Base-by-base conservation (phyloP, 179 eudicot species). In the Vitellaria paradoxa region DNA sequence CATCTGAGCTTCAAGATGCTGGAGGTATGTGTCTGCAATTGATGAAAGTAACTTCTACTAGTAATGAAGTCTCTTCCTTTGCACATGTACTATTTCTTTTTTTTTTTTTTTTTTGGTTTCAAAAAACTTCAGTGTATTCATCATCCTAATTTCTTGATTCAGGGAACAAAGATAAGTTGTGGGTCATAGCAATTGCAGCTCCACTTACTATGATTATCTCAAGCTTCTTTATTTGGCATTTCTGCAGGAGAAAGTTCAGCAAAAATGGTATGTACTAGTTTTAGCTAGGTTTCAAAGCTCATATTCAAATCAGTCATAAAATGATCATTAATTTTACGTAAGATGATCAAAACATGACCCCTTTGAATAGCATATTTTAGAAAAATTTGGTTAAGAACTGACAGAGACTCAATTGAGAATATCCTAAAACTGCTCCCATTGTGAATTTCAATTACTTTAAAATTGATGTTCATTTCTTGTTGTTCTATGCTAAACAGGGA, bases 11-110 rank as follows among this genome's bases (percentile, higher is more conserved):
- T 59, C 76, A 11, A 45, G 37, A 11, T 15, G 42, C 21, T 63
- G 24, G 47, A 77, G 80, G 75, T 70, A 20, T 45, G 68, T 64
- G 60, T 18, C 45, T 72, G 75, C 62, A 53, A 24, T 72, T 23
- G 17, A 55, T 49, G 15, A 50, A 70, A 21, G 1, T 72, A 30
- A 5, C 49, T 42, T 30, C 20, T 74, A 30, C 37, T 30, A 30
- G 37, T 30, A 50, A 42, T 42, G 45, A 42, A 42, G 45, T 42
- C 45, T 42, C 45, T 42, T 42, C 45, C 45, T 0, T 4, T 42
- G 45, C 45, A 42, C 45, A 42, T 42, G 45, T 42, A 5, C 45
- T 42, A 5, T 5, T 42, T 42, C 45, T 4, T 42, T 1, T 3
- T 55, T 14, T 17, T 55, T 5, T 14, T 55, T 17, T 17, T 55